phyloP scores from a whole-genome alignment of 805 yeast species.

The Hanseniaspora meyeri region DNA sequence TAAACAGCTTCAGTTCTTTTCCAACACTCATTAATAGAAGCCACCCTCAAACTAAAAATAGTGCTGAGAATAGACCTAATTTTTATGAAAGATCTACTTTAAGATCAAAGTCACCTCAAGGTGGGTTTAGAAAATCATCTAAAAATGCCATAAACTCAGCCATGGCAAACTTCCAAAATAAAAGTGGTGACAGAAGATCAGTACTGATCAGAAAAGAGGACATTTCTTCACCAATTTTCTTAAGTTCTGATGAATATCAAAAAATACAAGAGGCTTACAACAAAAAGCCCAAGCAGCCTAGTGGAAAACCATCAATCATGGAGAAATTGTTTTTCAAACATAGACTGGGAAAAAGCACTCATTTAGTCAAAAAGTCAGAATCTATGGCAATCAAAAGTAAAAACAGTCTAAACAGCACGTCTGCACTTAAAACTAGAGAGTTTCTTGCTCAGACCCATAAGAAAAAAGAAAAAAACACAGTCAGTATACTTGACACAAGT shows the following conservation, averaged over 20 bases:
- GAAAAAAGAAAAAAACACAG: not conserved
- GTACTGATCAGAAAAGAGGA: not conserved
- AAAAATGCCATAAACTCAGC: not conserved
- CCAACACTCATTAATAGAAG: not conserved
- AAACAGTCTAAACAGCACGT: not conserved
- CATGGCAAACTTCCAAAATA: not conserved
- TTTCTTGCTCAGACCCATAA: not conserved
- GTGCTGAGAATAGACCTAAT: not conserved
- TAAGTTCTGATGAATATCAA: not conserved
- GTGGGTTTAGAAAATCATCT: not conserved
- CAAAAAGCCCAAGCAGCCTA: not conserved
- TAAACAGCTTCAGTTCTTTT: not conserved
- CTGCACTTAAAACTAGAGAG: not conserved
- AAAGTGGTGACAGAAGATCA: not conserved
- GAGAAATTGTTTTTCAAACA: not conserved
- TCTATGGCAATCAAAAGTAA: not conserved
- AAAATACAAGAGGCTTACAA: not conserved
- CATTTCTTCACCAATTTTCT: not conserved
- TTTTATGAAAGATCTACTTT: not conserved
- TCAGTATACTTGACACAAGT: not conserved
- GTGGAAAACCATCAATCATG: not conserved
- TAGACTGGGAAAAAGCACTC: not conserved
- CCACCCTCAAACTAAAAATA: no score
- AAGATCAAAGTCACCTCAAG: not conserved
- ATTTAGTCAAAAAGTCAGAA: not conserved